Conservation (phyloP, 2,329 filamentous ascomycete genomes). For the Dactylellina sp. region DNA sequence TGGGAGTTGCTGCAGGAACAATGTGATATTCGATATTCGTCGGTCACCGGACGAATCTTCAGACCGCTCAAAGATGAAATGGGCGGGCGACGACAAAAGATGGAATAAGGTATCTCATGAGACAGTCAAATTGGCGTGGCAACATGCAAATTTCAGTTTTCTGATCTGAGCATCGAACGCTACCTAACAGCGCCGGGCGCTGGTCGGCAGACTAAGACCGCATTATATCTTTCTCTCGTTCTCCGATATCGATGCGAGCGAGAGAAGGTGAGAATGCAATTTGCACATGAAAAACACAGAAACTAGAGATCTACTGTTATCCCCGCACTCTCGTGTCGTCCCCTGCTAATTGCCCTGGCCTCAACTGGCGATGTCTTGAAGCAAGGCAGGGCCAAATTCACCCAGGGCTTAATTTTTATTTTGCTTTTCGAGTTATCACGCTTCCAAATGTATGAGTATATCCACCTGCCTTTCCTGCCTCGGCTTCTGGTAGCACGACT, state of each 20-base stretch:
- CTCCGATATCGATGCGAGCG: not conserved
- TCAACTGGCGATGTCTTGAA: constrained; percentile 27
- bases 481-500: constrained; percentile 19
- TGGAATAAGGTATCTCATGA: not conserved
- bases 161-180: constrained; percentile 4
- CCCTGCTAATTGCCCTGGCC: constrained; percentile 12
- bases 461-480: constrained; percentile 45
- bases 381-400: constrained; percentile 28
- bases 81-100: not conserved
- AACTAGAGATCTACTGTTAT: constrained; percentile 5
- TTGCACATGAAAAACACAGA: constrained; percentile 40
- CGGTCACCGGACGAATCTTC: not conserved
- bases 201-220: not conserved
- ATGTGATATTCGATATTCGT: constrained; percentile 22
- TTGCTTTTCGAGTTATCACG: constrained; percentile 20
- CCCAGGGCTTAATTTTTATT: constrained; percentile 30
- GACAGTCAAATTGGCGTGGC: constrained; percentile 4
- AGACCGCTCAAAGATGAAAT: not conserved
- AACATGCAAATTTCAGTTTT: constrained; percentile 19
- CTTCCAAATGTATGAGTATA: constrained; percentile 1
- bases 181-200: constrained; percentile 26
- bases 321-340: constrained; percentile 34
- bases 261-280: constrained; percentile 3
- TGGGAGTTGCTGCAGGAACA: constrained; percentile 43
- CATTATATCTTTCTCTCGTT: constrained; percentile 20